Evolutionary conservation across 2,329 filamentous ascomycete species (phyloP), one percentile per base, ranked within the genome.

Genomic region (Sporothrix brunneoviolacea): DNA sequence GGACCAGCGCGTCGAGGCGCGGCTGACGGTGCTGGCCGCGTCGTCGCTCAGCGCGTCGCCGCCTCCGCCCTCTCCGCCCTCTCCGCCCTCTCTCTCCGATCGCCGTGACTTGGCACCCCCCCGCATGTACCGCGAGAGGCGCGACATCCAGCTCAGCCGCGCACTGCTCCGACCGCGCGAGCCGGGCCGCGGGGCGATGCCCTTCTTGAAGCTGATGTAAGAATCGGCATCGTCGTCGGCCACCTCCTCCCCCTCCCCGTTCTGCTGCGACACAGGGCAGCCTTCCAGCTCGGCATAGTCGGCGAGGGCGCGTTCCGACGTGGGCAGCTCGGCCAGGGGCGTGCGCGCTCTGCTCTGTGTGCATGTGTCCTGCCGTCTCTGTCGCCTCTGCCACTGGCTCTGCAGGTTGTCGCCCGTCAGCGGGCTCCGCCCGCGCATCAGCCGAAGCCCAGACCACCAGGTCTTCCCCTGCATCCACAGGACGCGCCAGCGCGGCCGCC

Each of bases 61-160:
- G 22, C 42, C 18, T 32, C 50, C 42, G 12, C 13, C 21, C 9
- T 10, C 16, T 32, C 16, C 8, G 30, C 28, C 19, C 32, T 19
- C 6, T 36, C 13, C 19, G 27, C n/a, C n/a, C n/a, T n/a, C n/a
- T n/a, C n/a, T n/a, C n/a, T n/a, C n/a, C n/a, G n/a, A n/a, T n/a
- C n/a, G 18, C 22, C 30, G 40, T 30, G n/a, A n/a, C n/a, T 30
- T n/a, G 28, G 51, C n/a, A n/a, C 30, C 6, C 24, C 38, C 30
- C 2, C 52, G 50, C 55, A 57, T 45, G 40, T 40, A 41, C 15
- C 55, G 50, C 7, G 54, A 55, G 13, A 59, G 45, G 2, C 53
- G 52, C 7, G 57, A 55, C 53, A 59, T 52, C 57, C 57, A 59
- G 46, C 57, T 59, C 39, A 38, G 30, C 1, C 51, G 51, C 13